phyloP scores from a whole-genome alignment of 2,329 filamentous ascomycete species.

The Rhinocladiella mackenziei region DNA sequence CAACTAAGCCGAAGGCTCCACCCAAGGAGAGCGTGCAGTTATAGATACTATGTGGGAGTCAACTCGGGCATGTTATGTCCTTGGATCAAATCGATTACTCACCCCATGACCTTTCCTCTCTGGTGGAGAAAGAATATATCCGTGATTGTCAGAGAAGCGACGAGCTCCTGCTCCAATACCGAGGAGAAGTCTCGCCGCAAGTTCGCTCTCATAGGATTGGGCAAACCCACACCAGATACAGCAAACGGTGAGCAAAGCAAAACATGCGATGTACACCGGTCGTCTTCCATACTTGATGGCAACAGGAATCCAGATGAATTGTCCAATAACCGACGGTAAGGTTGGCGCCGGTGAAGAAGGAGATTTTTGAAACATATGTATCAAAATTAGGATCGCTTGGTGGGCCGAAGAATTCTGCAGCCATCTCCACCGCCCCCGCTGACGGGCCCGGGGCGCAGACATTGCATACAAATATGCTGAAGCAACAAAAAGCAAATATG shows the following conservation, averaged over 20 bases:
- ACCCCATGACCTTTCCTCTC: constrained; percentile 51
- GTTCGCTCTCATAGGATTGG: not conserved
- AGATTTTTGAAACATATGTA: not conserved
- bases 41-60: constrained; percentile 1
- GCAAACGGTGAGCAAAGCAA: too few species aligned
- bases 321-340: constrained; percentile 4
- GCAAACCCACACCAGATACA: not conserved
- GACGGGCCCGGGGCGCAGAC: constrained; percentile 2
- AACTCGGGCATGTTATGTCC: not conserved
- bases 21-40: constrained; percentile 4
- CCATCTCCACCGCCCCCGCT: constrained; percentile 1
- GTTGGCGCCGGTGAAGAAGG: constrained; percentile 3
- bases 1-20: not conserved
- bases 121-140: constrained; percentile 58
- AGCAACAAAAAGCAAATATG: not conserved
- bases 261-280: too few species aligned
- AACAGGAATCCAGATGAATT: constrained; percentile 4
- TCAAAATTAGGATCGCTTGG: constrained; percentile 1
- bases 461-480: not conserved
- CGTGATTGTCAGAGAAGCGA: constrained; percentile 50
- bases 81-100: constrained; percentile 25
- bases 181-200: not conserved
- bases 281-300: not conserved
- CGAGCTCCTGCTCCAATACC: constrained; percentile 43
- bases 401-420: constrained; percentile 2